Conservation (phyloP, 441 rosid species). For the Populus trichocarpa region DNA sequence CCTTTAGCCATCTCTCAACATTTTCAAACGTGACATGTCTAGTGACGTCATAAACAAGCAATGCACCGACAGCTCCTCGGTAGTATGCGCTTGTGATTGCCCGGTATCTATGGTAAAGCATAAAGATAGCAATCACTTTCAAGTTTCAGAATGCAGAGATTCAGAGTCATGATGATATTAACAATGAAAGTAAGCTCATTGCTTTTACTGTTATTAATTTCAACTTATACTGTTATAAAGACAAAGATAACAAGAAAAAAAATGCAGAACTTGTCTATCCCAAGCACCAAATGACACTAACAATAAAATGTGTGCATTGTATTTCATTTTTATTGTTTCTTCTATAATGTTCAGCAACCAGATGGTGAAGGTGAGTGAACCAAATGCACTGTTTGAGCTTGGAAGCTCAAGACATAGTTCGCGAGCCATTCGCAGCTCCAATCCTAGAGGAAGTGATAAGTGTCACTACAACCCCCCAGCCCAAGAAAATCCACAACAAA, state of each 20-base stretch:
- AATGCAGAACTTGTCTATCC: background rate
- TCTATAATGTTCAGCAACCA: background rate
- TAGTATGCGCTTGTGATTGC: slow-evolving; percentile 88
- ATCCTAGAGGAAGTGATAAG: background rate
- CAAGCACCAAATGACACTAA: background rate
- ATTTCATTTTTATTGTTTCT: background rate
- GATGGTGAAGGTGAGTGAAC: background rate
- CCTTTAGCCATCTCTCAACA: slow-evolving; percentile 76
- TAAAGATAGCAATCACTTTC: background rate
- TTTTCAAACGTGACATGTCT: slow-evolving; percentile 73
- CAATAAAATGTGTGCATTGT: background rate
- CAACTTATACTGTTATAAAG: background rate
- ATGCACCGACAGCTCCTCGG: slow-evolving; percentile 89
- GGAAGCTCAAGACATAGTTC: background rate
- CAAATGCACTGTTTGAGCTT: background rate
- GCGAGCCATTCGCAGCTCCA: background rate
- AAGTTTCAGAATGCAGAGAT: background rate
- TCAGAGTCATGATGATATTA: background rate
- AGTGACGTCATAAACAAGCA: slow-evolving; percentile 85
- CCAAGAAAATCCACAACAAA: background rate
- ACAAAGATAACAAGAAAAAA: background rate
- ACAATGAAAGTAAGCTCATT: background rate
- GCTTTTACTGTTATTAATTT: background rate
- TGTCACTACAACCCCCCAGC: background rate
- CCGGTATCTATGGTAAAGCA: slow-evolving; percentile 48